Evolutionary conservation across 106 monocot species (phyloP), one percentile per base, ranked within the genome.

Genomic region (Triglochin maritima): DNA sequence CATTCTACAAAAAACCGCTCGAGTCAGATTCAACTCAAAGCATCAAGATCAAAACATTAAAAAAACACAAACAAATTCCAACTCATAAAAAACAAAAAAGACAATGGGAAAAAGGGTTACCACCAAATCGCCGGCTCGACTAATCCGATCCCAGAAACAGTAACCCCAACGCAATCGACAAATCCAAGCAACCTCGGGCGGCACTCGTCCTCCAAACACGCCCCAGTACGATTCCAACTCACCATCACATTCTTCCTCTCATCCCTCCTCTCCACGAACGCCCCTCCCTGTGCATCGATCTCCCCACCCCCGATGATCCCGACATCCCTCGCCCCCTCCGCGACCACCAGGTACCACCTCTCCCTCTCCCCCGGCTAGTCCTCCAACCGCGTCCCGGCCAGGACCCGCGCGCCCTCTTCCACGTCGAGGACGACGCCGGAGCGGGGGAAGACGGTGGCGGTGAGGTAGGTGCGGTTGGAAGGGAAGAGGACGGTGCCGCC

Each of bases 241-340:
- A 98, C 91, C 91, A 98, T 98, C 62, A 98, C 84, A 58, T 98
- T 88, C 88, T 98, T 98, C 76, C 64, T 78, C 74, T 44, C 44
- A 56, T 83, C 80, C 62, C 53, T 41, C 77, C 82, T 66, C 54
- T 66, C 78, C 12, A 98, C 74, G 69, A 98, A 98, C 51, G 56
- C 82, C 74, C 68, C 70, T 3, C 87, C 85, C 76, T 91, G 87
- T 14, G 91, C 96, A 70, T 85, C 68, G 74, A 98, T 91, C 84
- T 83, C 85, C 1, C 96, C 91, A 9, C 86, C 88, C 7, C 91
- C 96, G 2, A 79, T 82, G 74, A 98, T 84, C 78, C 96, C 96
- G 2, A 58, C 83, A 0, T 75, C 96, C 7, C 46, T 74, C 58
- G 65, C 74, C 59, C 84, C 77, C 84, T 91, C 91, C 86, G 96